A percentile compares a stretch with the other conserved stretches of the same genome.
phyloP scores from a whole-genome alignment of 176 grass and related monocot species.

The Triticum dicoccoides region DNA sequence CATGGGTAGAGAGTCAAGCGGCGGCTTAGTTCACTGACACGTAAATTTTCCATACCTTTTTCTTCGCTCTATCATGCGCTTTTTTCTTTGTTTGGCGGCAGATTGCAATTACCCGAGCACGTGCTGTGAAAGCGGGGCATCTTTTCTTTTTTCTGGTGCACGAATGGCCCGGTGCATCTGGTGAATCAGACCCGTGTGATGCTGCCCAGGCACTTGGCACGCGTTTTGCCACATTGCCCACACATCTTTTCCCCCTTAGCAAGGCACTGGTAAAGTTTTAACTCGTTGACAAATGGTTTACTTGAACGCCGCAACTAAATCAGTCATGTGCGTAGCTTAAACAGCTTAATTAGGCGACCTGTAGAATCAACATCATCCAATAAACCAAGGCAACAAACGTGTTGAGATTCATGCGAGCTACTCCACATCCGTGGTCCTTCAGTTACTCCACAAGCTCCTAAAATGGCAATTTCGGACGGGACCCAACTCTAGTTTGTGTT shows the following conservation, averaged over 20 bases:
- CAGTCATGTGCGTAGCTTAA: not conserved
- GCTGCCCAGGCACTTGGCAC: not conserved
- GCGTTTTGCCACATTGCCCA: not conserved
- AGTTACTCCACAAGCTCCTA: not conserved
- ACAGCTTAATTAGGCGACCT: not conserved
- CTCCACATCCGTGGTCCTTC: not conserved
- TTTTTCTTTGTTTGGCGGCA: slow-evolving; percentile 9
- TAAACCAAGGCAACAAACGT: not conserved
- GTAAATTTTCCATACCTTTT: not conserved
- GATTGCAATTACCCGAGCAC: not conserved
- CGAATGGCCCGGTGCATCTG: not conserved
- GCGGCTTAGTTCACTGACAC: not conserved
- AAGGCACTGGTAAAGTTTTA: not conserved
- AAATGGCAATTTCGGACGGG: not conserved
- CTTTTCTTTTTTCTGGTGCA: not conserved
- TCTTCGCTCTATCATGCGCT: not conserved
- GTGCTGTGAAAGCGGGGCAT: not conserved
- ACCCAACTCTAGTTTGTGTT: too few species aligned
- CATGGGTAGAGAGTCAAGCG: not conserved
- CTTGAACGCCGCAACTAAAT: not conserved
- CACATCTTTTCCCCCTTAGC: not conserved
- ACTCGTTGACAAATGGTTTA: not conserved
- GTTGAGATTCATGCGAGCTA: too few species aligned
- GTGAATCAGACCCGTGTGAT: not conserved
- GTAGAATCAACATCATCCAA: not conserved